Percentiles rank a stretch among this genome's conserved stretches.
These are phyloP conservation scores for Zygotorulaspora florentina DNA, from an alignment of 805 yeast species.

Conservation along the genomic window DNA sequence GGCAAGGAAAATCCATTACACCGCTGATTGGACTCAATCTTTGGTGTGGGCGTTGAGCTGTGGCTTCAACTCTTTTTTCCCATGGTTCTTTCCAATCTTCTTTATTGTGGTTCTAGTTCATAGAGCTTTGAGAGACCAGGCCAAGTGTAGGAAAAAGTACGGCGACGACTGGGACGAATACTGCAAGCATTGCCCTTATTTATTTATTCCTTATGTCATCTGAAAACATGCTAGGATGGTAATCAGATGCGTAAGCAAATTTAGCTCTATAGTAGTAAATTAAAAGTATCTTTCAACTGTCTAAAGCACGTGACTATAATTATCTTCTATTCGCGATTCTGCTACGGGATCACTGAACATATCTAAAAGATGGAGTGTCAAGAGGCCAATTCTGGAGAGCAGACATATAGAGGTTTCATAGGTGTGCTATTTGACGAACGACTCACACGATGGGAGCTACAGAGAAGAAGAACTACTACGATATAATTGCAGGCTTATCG, in stretches of 20 bases:
- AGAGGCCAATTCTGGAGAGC: too few species aligned
- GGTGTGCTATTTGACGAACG: background rate
- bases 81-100: conserved; percentile 94
- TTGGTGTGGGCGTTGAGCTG: conserved; percentile 89
- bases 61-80: conserved; percentile 83
- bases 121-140: conserved; percentile 83
- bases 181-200: conserved; percentile 80
- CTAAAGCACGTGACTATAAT: too few species aligned
- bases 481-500: conserved; percentile 30
- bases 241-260: background rate
- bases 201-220: conserved; percentile 83
- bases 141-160: conserved; percentile 80
- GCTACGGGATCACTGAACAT: background rate
- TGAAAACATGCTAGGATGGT: conserved; percentile 29
- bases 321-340: background rate
- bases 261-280: background rate
- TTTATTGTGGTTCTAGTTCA: conserved; percentile 84
- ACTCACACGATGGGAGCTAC: conserved; percentile 1
- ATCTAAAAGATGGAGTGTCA: background rate
- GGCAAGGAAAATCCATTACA: conserved; percentile 92
- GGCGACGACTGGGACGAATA: conserved; percentile 93
- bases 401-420: too few species aligned
- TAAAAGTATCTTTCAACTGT: background rate
- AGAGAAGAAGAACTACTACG: conserved; percentile 26
- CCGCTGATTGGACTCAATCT: conserved; percentile 88